These are phyloP conservation scores for Fraxinus albicans DNA, from an alignment of 305 asterid genomes.

Conservation along the genomic window DNA sequence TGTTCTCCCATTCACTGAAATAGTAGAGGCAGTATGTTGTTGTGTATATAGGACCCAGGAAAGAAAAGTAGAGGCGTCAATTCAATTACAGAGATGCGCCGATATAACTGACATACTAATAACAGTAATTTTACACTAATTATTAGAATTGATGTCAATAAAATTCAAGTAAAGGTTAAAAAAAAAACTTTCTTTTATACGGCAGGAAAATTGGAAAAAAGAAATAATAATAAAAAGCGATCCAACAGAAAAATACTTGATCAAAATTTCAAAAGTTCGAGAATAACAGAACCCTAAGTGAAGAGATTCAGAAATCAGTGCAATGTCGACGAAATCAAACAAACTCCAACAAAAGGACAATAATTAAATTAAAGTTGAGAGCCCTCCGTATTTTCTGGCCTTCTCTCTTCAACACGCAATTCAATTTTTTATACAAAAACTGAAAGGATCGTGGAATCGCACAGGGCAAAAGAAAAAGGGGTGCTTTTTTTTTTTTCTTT, in stretches of 20 bases:
- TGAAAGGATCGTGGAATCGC: conserved; percentile 36
- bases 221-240: background rate
- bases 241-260: background rate
- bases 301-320: conserved; percentile 19
- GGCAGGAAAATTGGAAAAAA: background rate
- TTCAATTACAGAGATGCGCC: conserved; percentile 4
- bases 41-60: conserved; percentile 14
- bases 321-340: conserved; percentile 33
- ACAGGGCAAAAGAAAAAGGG: conserved; percentile 15
- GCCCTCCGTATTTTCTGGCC: background rate
- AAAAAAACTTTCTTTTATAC: background rate
- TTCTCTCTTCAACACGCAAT: background rate
- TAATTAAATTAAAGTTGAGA: background rate
- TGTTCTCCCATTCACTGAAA: conserved; percentile 78
- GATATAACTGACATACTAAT: background rate
- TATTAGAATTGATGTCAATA: conserved; percentile 13
- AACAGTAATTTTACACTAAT: conserved; percentile 16
- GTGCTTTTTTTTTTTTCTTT: background rate
- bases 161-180: background rate
- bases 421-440: conserved; percentile 4
- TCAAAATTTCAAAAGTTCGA: background rate
- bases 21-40: background rate
- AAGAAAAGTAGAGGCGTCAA: conserved; percentile 20
- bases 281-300: conserved; percentile 37
- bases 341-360: background rate